A percentile compares a stretch with the other conserved stretches of the same genome.
Evolutionary conservation across 2,329 filamentous ascomycete species (phyloP).

Genomic region (Xylaria sp.): DNA sequence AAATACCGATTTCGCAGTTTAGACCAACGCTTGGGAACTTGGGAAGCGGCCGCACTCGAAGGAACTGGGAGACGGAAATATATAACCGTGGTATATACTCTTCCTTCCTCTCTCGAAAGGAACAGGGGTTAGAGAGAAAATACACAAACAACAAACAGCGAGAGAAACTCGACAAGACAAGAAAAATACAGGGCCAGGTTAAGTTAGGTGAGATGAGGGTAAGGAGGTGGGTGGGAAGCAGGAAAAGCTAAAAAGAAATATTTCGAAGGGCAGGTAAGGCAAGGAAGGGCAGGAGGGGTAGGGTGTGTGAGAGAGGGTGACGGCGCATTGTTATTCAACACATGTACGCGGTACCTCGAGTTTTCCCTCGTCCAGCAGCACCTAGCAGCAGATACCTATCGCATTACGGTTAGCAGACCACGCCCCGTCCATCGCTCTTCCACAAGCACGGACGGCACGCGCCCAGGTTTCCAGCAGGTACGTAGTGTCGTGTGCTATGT

Average conservation of each 20-base stretch:
- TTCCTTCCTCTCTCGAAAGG: constrained; percentile 10
- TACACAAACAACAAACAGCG: background rate
- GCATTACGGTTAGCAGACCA: too few species aligned
- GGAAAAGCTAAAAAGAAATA: constrained; percentile 9
- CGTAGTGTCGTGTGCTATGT: too few species aligned
- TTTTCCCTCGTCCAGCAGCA: constrained; percentile 7
- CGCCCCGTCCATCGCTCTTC: background rate
- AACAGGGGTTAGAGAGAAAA: constrained; percentile 1
- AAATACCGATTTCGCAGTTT: constrained; percentile 23
- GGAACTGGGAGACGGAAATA: constrained; percentile 15
- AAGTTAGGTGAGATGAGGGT: background rate
- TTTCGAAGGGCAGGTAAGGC: constrained; percentile 20
- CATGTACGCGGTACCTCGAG: too few species aligned
- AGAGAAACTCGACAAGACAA: background rate
- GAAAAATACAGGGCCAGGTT: background rate
- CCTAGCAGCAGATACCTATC: background rate
- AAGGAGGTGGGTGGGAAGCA: constrained; percentile 14
- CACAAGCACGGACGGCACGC: constrained; percentile 6
- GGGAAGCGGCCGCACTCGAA: constrained; percentile 13
- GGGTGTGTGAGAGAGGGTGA: constrained; percentile 23
- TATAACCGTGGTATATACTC: constrained; percentile 16
- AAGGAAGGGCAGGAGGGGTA: constrained; percentile 22
- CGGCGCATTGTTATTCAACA: constrained; percentile 19
- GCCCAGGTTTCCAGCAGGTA: constrained; percentile 9
- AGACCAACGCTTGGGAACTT: constrained; percentile 13